A percentile compares a stretch with the other conserved stretches of the same genome.
Evolutionary conservation across 306 rosid species (phyloP).

Genomic region (Rosa multiflora): DNA sequence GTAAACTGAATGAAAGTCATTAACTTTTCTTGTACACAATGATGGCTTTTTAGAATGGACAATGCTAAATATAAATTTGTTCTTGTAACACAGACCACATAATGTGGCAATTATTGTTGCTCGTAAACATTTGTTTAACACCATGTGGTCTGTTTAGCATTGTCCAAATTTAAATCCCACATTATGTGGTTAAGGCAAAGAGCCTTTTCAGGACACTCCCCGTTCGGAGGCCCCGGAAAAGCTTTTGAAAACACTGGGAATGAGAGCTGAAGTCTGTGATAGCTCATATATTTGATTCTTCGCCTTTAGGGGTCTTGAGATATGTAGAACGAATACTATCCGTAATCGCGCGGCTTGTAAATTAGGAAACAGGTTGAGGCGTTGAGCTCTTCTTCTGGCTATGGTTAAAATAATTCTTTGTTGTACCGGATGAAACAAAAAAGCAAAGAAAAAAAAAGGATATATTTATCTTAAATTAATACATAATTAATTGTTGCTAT

Average conservation of each 20-base stretch:
- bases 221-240: too few relatives aligned
- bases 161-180: neutral
- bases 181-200: too few relatives aligned
- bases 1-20: constrained; percentile 18
- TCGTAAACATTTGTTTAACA: neutral
- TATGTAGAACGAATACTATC: constrained; percentile 28
- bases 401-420: too few relatives aligned
- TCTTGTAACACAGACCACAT: neutral
- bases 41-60: neutral
- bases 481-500: too few relatives aligned
- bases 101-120: neutral
- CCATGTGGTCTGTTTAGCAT: neutral
- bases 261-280: neutral
- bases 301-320: constrained; percentile 16
- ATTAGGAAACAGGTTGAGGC: constrained; percentile 16
- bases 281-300: constrained; percentile 27
- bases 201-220: too few relatives aligned
- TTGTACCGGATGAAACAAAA: too few relatives aligned
- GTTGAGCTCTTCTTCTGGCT: too few relatives aligned
- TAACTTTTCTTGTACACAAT: neutral
- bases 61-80: neutral
- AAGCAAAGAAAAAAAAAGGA: too few relatives aligned
- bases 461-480: too few relatives aligned
- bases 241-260: too few relatives aligned
- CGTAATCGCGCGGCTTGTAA: constrained; percentile 38